A percentile compares a stretch with the other conserved stretches of the same genome.
Evolutionary conservation across 116 monocot genomes (phyloP).

Genomic region (Dioscorea cayenensis): DNA sequence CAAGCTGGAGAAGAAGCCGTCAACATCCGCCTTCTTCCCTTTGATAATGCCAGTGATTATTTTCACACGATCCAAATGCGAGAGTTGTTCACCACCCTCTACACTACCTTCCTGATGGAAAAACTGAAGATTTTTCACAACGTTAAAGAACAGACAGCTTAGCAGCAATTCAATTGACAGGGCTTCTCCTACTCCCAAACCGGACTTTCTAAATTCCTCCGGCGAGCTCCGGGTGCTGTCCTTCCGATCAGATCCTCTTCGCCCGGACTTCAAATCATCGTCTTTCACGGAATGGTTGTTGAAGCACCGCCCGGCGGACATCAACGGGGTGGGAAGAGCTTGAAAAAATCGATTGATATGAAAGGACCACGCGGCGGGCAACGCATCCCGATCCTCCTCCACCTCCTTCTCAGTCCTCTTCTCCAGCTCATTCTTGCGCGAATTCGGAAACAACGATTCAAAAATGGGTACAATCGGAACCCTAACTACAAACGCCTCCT

Average conservation of each 20-base stretch:
- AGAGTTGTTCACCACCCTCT: not conserved
- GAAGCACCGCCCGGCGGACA: constrained; percentile 50
- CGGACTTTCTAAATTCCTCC: constrained; percentile 5
- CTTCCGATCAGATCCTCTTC: not conserved
- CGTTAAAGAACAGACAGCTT: constrained; percentile 29
- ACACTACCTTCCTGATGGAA: constrained; percentile 11
- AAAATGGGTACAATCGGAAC: constrained; percentile 12
- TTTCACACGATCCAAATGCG: constrained; percentile 38
- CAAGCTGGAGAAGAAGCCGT: constrained; percentile 49
- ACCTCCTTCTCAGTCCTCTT: constrained; percentile 10
- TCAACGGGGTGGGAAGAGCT: constrained; percentile 45
- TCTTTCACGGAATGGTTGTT: constrained; percentile 15
- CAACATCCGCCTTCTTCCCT: constrained; percentile 44
- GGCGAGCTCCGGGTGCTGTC: not conserved
- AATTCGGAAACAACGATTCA: constrained; percentile 24
- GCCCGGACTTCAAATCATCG: constrained; percentile 7
- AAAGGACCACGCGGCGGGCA: constrained; percentile 25
- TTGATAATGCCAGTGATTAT: constrained; percentile 36
- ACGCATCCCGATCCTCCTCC: constrained; percentile 13
- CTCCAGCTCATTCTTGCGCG: constrained; percentile 6
- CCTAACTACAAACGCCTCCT: constrained; percentile 1
- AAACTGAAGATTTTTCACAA: constrained; percentile 36
- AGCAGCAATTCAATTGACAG: constrained; percentile 39
- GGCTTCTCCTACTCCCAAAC: constrained; percentile 3
- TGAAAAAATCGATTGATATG: constrained; percentile 40